Base-by-base conservation (phyloP, 805 yeast species). In the Sugiyamaella chiloensis region DNA sequence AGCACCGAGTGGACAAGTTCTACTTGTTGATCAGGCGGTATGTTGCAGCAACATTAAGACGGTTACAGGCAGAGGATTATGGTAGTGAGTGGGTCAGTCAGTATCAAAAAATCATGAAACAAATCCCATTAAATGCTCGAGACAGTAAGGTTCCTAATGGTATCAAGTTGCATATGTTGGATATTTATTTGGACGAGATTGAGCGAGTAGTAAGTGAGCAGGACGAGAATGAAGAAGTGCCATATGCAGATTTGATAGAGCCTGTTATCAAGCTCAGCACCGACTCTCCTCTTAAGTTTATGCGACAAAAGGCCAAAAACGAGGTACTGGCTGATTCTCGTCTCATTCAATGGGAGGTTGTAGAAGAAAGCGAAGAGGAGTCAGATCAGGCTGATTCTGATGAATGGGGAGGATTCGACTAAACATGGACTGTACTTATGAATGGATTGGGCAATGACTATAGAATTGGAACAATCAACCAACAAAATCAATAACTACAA, bases 1-100 rank as follows among this genome's bases (percentile, higher is more conserved):
- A 85, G 48, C 74, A 73, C 79, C 80, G 99, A 69, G 63, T 90
- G 46, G 96, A 93, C 67, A 93, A 93, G 68, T 93, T 76, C 66
- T 79, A 86, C 57, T 67, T 90, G 67, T 70, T 93, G 56, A 76
- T 90, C 53, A 81, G 99, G 73, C 75, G 89, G 60, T 85, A 81
- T 5, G 66, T 87, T 21, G 78, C 80, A 53, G 83, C 80, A 58
- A 80, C 78, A 56, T 71, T 93, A 56, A 73, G 70, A 55, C 76
- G 81, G 55, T 68, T 90, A 30, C 63, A 71, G 43, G 51, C 58
- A 2, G 72, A 77, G 47, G 62, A 74, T 1, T 89, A 91, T 88
- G 72, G 77, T 47, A 65, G 58, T 6, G 59, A 65, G 2, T 57
- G 76, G 39, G 71, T 87, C 1, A 67, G 54, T 21, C 51, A 47